A percentile compares a stretch with the other conserved stretches of the same genome.
phyloP scores from a whole-genome alignment of 345 rosid species.

The Citrus sp. region DNA sequence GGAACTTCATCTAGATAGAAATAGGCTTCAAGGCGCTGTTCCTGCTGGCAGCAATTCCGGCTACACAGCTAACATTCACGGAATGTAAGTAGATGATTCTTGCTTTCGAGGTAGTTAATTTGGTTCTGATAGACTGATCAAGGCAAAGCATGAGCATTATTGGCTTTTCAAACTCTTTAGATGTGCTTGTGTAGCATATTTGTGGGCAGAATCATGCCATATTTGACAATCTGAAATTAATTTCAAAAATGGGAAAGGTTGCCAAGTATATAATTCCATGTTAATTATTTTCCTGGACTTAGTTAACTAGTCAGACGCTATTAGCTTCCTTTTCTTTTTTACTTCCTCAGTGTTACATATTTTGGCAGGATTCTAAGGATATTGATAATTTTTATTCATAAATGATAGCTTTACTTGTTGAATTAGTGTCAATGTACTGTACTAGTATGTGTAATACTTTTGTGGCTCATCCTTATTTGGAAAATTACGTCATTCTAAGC shows the following conservation, averaged over 20 bases:
- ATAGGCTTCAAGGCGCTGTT: constrained; percentile 84
- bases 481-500: neutral
- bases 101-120: neutral
- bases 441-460: neutral
- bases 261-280: neutral
- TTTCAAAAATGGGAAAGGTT: neutral
- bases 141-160: neutral
- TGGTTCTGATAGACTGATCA: neutral
- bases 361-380: neutral
- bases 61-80: constrained; percentile 28
- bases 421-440: neutral
- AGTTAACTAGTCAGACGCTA: neutral
- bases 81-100: constrained; percentile 47
- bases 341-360: neutral
- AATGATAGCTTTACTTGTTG: neutral
- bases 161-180: neutral
- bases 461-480: neutral
- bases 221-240: neutral
- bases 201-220: neutral
- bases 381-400: neutral
- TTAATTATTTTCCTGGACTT: neutral
- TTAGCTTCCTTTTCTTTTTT: neutral
- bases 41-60: constrained; percentile 43
- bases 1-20: constrained; percentile 83
- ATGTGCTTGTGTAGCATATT: neutral